Base-by-base conservation (phyloP, 805 yeast species). In the Candida suzukii region DNA sequence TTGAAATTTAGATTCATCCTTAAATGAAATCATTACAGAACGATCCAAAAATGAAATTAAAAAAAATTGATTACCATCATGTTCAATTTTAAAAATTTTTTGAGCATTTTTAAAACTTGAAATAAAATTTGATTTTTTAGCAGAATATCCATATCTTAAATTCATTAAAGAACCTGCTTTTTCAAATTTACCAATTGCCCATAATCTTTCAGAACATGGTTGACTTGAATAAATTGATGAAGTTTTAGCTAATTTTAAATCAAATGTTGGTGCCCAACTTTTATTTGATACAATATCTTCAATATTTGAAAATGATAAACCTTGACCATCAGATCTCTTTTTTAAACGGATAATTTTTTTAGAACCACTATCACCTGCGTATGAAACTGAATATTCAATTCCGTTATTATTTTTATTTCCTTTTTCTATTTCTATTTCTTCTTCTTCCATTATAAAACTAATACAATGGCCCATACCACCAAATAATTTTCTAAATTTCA, bases 101-200 rank as follows among this genome's bases (percentile, higher is more conserved):
- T 35, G 37, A 4, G 46, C 52, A 39, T 41, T 43, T 33, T 47
- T 47, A 37, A 40, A 54, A 7, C 38, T 38, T 2, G 40, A 11
- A 12, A 43, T 41, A 4, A 48, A 47, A 9, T 37, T 34, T 1
- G 47, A 45, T 36, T 53, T 57, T 12, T 46, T 47, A 2, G 60
- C 57, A 2, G 46, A 14, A 19, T 46, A 46, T 2, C 64, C 65
- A 14, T 39, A 41, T 19, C 52, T 46, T 4, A 61, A 32, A 35
- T 51, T 50, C 39, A 58, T 39, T 16, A 61, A 31, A 9, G 61
- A 41, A 9, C 57, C 56, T 9, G 49, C 48, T 16, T 42, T 41
- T 8, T 47, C 60, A 17, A 46, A 38, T 14, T 60, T 51, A 1
- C 60, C 57, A n/a, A 52, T 38, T 28, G 53, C 46, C 66, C 66